A percentile compares a stretch with the other conserved stretches of the same genome.
phyloP scores from a whole-genome alignment of 768 basidiomycete species.

The Collybia sp. region DNA sequence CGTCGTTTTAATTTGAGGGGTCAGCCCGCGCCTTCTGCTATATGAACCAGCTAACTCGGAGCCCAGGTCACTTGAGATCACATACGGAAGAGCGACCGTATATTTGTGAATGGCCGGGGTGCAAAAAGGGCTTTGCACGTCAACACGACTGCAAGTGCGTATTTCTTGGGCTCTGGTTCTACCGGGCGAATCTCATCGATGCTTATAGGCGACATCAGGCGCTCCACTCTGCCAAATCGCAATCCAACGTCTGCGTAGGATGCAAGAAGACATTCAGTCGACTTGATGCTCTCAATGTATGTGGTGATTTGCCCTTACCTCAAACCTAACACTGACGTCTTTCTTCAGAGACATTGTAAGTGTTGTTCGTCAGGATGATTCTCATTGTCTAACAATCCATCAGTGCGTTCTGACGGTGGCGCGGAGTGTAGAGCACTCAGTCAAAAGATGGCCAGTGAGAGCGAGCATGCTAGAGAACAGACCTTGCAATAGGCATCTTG shows the following conservation, averaged over 20 bases:
- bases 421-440: conserved; percentile 62
- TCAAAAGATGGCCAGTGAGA: conserved; percentile 28
- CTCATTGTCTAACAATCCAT: too few species aligned
- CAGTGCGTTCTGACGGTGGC: conserved; percentile 84
- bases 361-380: conserved; percentile 10
- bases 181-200: conserved; percentile 3
- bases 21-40: conserved; percentile 20
- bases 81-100: conserved; percentile 96
- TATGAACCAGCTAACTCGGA: conserved; percentile 3
- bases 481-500: conserved; percentile 5
- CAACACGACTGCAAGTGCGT: conserved; percentile 97
- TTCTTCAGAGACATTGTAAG: conserved; percentile 71
- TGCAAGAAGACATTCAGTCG: conserved; percentile 95
- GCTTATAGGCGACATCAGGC: conserved; percentile 77
- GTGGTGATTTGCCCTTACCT: conserved; percentile 29
- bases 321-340: conserved; percentile 4
- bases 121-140: conserved; percentile 91
- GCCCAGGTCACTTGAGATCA: conserved; percentile 82
- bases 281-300: conserved; percentile 89
- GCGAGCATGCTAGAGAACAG: conserved; percentile 5
- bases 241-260: conserved; percentile 83
- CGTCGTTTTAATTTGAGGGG: conserved; percentile 86
- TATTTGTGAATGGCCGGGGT: conserved; percentile 90
- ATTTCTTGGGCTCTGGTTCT: conserved; percentile 2
- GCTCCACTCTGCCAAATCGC: conserved; percentile 78